These are phyloP conservation scores for Xanthoconium purpureum DNA, from an alignment of 768 basidiomycete species.

Conservation along the genomic window DNA sequence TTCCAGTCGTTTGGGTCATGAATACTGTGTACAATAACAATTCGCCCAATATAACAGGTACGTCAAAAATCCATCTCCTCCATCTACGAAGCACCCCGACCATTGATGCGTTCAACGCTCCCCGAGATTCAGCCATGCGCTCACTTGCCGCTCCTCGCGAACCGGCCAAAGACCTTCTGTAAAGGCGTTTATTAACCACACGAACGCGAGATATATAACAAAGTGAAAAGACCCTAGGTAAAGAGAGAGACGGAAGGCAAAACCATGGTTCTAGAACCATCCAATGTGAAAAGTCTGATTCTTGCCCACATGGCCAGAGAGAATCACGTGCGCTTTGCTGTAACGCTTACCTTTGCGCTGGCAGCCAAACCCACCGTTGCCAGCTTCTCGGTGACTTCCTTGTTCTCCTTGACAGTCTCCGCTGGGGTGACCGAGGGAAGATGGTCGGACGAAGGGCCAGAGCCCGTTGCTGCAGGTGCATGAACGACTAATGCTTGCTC, in stretches of 20 bases:
- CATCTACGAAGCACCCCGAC: neutral
- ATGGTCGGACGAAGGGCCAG: neutral
- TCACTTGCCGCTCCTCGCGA: constrained; percentile 26
- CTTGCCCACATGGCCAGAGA: neutral
- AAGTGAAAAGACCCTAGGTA: neutral
- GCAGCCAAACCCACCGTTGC: constrained; percentile 27
- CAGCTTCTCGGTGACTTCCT: constrained; percentile 27
- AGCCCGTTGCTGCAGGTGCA: neutral
- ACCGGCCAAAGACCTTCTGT: constrained; percentile 29
- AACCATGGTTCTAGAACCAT: neutral
- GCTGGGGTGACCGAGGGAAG: neutral
- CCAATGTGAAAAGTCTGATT: neutral
- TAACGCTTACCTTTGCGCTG: constrained; percentile 31
- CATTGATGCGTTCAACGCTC: neutral
- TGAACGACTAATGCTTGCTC: constrained; percentile 1
- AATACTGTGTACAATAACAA: constrained; percentile 1
- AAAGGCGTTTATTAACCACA: constrained; percentile 26
- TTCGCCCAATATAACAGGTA: constrained; percentile 2
- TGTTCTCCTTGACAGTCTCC: constrained; percentile 18
- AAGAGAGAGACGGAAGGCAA: neutral
- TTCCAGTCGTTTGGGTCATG: neutral
- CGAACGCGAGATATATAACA: constrained; percentile 5
- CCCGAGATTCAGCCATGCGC: neutral
- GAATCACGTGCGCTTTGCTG: constrained; percentile 13
- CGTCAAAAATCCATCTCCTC: neutral